Evolutionary conservation across 495 filamentous ascomycete genomes (phyloP), one percentile per base, ranked within the genome.

Genomic region (Acidiella bohemica): DNA sequence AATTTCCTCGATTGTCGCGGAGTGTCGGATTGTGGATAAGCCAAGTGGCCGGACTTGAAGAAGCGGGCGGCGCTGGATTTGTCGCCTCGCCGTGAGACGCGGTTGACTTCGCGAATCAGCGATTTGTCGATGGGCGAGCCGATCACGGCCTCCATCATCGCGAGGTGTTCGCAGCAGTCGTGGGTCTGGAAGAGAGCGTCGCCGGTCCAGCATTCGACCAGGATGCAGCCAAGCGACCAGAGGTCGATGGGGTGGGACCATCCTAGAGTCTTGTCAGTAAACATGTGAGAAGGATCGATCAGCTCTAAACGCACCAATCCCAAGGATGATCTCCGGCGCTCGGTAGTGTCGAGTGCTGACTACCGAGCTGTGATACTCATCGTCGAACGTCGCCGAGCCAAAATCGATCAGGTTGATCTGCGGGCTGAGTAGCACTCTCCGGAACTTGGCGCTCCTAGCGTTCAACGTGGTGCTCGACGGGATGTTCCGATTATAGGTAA

Each of bases 201-300:
- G 3, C 92, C 90, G 2, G 92, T 97, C 57, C 84, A 97, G 61
- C 96, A 97, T 51, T 97, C 90, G n/a, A 97, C 92, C 29, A 97
- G 63, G 46, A 97, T 97, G 52, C 90, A 97, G 5, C 92, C 92
- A 36, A 97, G 95, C 65, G 88, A 96, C 92, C 90, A 97, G 32
- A 97, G 87, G 53, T 97, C 90, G 54, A 92, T 96, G 0, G 90
- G 88, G 57, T 81, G 95, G 43, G 84, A 95, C 92, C 90, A 97
- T 12, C 92, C 47, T 51, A 31, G 19, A 9, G 18, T 16, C 6
- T 8, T 26, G 36, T 29, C 36, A 41, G 28, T 14, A 20, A n/a
- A n/a, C n/a, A n/a, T n/a, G n/a, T n/a, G n/a, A n/a, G n/a, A n/a
- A n/a, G n/a, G n/a, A n/a, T n/a, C n/a, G n/a, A n/a, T n/a, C n/a